phyloP scores from a whole-genome alignment of 352 stramenopile species.

The Phytophthora aleatoria region DNA sequence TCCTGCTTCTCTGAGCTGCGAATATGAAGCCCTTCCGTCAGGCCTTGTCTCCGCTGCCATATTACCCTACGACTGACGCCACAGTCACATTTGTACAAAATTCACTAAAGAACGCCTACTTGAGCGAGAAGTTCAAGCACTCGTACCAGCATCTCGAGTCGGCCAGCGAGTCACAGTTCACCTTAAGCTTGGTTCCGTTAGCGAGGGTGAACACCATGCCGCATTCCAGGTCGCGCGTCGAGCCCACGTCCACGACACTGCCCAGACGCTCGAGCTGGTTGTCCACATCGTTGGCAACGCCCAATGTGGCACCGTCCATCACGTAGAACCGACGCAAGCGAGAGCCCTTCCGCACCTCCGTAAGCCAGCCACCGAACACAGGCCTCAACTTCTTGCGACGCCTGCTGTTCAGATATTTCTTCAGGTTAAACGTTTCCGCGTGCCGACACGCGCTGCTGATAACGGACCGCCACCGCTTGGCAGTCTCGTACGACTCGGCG shows the following conservation, averaged over 20 bases:
- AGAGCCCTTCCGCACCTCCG: slow-evolving; percentile 45
- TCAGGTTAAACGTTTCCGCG: slow-evolving; percentile 61
- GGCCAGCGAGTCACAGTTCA: slow-evolving; percentile 73
- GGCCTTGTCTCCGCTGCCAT: slow-evolving; percentile 15
- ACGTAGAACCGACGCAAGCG: slow-evolving; percentile 80
- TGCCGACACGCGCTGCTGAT: slow-evolving; percentile 55
- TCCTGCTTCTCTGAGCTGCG: slow-evolving; percentile 17
- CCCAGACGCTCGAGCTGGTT: slow-evolving; percentile 74
- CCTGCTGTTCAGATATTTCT: slow-evolving; percentile 69
- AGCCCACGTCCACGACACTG: slow-evolving; percentile 62
- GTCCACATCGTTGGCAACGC: slow-evolving; percentile 82
- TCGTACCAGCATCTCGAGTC: slow-evolving; percentile 79
- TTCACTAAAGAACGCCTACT: slow-evolving; percentile 24
- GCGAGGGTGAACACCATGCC: slow-evolving; percentile 74
- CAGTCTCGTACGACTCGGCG: slow-evolving; percentile 77
- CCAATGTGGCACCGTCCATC: slow-evolving; percentile 67
- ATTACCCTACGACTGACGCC: slow-evolving; percentile 21
- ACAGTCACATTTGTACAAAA: slow-evolving; percentile 45
- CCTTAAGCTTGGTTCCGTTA: slow-evolving; percentile 63
- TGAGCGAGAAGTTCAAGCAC: slow-evolving; percentile 57
- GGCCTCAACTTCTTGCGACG: slow-evolving; percentile 69
- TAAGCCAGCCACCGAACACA: slow-evolving; percentile 85
- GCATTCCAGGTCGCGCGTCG: slow-evolving; percentile 64
- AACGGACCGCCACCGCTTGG: slow-evolving; percentile 76
- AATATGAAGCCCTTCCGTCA: slow-evolving; percentile 25